phyloP scores from a whole-genome alignment of 768 basidiomycete species.

The Dioszegia hungarica region DNA sequence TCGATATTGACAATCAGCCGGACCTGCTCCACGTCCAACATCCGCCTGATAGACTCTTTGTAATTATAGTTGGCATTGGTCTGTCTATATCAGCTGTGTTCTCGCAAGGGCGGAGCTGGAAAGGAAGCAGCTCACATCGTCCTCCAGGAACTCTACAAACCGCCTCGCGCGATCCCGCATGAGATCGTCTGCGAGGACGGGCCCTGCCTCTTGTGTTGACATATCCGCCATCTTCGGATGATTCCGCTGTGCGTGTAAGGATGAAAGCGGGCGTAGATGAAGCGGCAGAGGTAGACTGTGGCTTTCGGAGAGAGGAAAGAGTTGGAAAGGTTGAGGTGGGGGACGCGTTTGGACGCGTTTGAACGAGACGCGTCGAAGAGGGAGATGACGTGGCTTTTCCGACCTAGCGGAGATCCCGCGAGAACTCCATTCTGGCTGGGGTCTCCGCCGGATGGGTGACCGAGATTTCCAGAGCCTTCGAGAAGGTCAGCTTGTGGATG shows the following conservation, averaged over 20 bases:
- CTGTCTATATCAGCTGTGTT: slow-evolving; percentile 20
- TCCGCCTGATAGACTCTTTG: slow-evolving; percentile 72
- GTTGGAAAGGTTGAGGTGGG: too few relatives aligned
- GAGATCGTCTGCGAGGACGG: slow-evolving; percentile 60
- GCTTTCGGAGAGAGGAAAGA: too few relatives aligned
- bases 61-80: slow-evolving; percentile 58
- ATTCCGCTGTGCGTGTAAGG: background rate
- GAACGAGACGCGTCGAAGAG: background rate
- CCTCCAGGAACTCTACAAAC: slow-evolving; percentile 68
- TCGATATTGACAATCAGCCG: slow-evolving; percentile 93
- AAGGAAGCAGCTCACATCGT: slow-evolving; percentile 45
- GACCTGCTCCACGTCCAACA: slow-evolving; percentile 76
- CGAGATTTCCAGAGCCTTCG: too few relatives aligned
- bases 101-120: background rate
- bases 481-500: too few relatives aligned
- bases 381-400: background rate
- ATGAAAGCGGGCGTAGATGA: background rate
- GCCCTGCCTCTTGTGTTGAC: slow-evolving; percentile 49
- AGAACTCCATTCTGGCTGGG: too few relatives aligned
- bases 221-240: slow-evolving; percentile 30
- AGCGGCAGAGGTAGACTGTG: too few relatives aligned
- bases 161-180: slow-evolving; percentile 69
- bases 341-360: background rate
- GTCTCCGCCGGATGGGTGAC: too few relatives aligned
- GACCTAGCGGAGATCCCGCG: too few relatives aligned